These are phyloP conservation scores for Aureobasidium sp. DNA, from an alignment of 2,329 filamentous ascomycete genomes.

Conservation along the genomic window DNA sequence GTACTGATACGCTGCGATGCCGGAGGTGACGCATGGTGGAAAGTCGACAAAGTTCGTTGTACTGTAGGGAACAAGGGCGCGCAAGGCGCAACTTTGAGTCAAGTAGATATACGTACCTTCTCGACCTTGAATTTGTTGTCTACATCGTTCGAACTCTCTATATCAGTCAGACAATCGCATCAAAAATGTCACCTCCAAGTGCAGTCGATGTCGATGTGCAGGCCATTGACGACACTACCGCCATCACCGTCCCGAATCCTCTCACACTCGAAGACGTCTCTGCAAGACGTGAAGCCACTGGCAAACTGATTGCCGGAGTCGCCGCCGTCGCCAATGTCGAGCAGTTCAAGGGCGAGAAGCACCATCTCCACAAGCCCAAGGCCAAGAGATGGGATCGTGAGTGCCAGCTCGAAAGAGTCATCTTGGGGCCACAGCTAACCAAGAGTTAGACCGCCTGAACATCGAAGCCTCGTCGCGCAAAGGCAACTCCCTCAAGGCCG, in stretches of 20 bases:
- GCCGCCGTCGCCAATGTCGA: slow-evolving; percentile 72
- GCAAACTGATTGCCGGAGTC: slow-evolving; percentile 62
- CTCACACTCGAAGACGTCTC: slow-evolving; percentile 59
- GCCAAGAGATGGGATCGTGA: slow-evolving; percentile 79
- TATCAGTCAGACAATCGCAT: not conserved
- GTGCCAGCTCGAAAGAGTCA: slow-evolving; percentile 29
- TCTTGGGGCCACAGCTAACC: not conserved
- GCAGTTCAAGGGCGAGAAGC: slow-evolving; percentile 65
- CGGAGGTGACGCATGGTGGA: not conserved
- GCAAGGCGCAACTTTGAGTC: slow-evolving; percentile 1
- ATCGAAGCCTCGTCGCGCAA: slow-evolving; percentile 46
- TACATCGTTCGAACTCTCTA: not conserved
- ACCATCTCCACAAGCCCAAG: slow-evolving; percentile 55
- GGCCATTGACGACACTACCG: slow-evolving; percentile 18
- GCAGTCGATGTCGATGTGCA: slow-evolving; percentile 11
- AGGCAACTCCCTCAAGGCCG: slow-evolving; percentile 63
- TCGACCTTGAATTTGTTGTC: not conserved
- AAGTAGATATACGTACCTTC: not conserved
- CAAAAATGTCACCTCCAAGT: slow-evolving; percentile 3
- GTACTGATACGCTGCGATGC: not conserved
- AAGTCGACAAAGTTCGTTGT: not conserved
- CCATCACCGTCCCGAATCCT: slow-evolving; percentile 37
- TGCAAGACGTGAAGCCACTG: slow-evolving; percentile 60
- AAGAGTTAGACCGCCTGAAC: slow-evolving; percentile 32
- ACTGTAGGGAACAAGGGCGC: not conserved